Evolutionary conservation across 2,329 filamentous ascomycete genomes (phyloP).

Genomic region (Diplodia intermedia): DNA sequence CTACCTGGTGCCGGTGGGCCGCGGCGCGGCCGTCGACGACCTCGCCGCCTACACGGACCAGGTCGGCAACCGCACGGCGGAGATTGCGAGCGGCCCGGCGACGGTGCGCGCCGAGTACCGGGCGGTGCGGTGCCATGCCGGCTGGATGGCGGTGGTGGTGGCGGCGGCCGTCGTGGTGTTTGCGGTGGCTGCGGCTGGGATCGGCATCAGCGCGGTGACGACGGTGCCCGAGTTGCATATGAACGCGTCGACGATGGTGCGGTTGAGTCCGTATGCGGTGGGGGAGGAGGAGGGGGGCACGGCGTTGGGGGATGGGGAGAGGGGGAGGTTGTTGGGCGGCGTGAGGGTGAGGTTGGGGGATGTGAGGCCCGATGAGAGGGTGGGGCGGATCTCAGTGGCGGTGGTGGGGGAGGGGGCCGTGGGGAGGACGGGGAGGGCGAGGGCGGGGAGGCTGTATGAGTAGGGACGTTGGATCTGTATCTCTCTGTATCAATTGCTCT

Average conservation of each 20-base stretch:
- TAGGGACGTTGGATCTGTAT: background rate
- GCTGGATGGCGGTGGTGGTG: background rate
- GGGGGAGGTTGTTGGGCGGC: background rate
- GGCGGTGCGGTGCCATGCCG: background rate
- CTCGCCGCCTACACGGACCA: background rate
- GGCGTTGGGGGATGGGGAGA: background rate
- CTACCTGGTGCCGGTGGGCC: background rate
- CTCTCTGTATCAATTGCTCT: too few relatives aligned
- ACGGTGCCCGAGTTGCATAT: background rate
- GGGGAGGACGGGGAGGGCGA: background rate
- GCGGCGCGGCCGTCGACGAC: background rate
- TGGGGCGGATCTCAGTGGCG: background rate
- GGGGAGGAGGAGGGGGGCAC: background rate
- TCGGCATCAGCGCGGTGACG: background rate
- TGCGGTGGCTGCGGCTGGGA: background rate
- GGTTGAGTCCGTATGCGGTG: background rate
- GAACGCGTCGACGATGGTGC: constrained; percentile 1
- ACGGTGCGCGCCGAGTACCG: background rate
- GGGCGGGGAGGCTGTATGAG: background rate
- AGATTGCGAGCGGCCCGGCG: background rate
- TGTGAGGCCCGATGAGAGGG: constrained; percentile 1
- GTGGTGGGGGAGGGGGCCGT: background rate
- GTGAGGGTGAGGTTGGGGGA: background rate
- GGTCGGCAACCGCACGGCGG: background rate
- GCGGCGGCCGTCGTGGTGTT: background rate